phyloP scores from a whole-genome alignment of 1,284 basidiomycete genomes.

The Cryptococcus sp. region DNA sequence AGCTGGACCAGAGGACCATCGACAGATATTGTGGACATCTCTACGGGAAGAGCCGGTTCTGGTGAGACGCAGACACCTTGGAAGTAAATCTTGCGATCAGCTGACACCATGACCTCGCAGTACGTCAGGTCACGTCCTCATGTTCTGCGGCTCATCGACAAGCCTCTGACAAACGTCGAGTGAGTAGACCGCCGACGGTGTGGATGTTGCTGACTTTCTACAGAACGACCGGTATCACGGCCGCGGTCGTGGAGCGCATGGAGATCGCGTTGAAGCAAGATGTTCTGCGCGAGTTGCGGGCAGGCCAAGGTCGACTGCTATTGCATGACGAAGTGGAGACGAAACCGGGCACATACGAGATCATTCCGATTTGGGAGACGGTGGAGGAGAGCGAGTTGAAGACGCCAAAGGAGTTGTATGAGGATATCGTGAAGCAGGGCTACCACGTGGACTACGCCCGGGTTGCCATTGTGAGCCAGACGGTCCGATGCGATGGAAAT shows the following conservation, averaged over 20 bases:
- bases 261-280: slow-evolving; percentile 88
- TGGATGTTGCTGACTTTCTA: slow-evolving; percentile 20
- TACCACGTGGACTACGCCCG: slow-evolving; percentile 86
- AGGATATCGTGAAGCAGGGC: slow-evolving; percentile 61
- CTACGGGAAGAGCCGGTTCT: slow-evolving; percentile 95
- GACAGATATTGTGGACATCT: slow-evolving; percentile 85
- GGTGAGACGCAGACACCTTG: slow-evolving; percentile 20
- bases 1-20: slow-evolving; percentile 70
- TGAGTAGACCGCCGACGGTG: slow-evolving; percentile 52
- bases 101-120: slow-evolving; percentile 11
- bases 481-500: not conserved
- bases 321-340: slow-evolving; percentile 96
- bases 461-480: slow-evolving; percentile 71
- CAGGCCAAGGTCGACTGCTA: slow-evolving; percentile 77
- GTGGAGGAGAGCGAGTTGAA: slow-evolving; percentile 83
- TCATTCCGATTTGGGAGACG: slow-evolving; percentile 83
- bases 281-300: slow-evolving; percentile 74
- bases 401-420: slow-evolving; percentile 72
- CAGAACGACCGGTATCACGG: slow-evolving; percentile 92
- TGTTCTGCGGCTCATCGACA: slow-evolving; percentile 86
- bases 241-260: slow-evolving; percentile 89
- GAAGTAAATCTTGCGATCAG: not conserved
- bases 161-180: slow-evolving; percentile 91
- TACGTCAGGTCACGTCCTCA: slow-evolving; percentile 66
- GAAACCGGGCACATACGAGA: slow-evolving; percentile 81